Evolutionary conservation across 2,329 filamentous ascomycete genomes (phyloP).

Genomic region (Fusarium denticulatum): DNA sequence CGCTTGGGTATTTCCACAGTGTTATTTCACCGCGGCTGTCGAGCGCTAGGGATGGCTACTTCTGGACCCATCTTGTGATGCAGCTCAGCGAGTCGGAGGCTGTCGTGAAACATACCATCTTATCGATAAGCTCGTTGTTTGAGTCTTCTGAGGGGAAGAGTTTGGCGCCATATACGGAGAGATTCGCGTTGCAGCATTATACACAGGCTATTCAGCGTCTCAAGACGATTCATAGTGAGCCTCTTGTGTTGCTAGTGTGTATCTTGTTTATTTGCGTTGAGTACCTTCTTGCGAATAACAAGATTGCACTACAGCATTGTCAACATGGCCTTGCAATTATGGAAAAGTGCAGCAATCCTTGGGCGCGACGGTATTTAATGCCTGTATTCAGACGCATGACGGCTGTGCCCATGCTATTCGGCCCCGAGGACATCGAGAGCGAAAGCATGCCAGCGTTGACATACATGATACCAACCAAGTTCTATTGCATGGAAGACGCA

Average conservation of each 20-base stretch:
- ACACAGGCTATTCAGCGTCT: slow-evolving; percentile 9
- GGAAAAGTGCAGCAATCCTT: not conserved
- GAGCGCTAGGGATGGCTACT: slow-evolving; percentile 6
- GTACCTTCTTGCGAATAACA: not conserved
- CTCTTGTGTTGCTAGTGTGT: slow-evolving; percentile 1
- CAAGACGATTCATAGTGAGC: not conserved
- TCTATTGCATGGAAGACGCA: not conserved
- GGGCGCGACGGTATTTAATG: not conserved
- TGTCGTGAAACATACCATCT: slow-evolving; percentile 11
- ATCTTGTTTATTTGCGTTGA: slow-evolving; percentile 18
- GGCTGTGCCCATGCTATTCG: slow-evolving; percentile 6
- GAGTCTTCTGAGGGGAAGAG: not conserved
- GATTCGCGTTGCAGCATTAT: slow-evolving; percentile 12
- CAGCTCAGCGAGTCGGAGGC: slow-evolving; percentile 13
- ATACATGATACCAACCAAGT: not conserved
- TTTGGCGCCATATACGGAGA: not conserved
- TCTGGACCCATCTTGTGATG: slow-evolving; percentile 26
- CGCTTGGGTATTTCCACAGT: slow-evolving; percentile 12
- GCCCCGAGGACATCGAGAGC: not conserved
- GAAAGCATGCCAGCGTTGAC: not conserved
- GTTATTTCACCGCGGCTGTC: slow-evolving; percentile 7
- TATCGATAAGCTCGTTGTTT: slow-evolving; percentile 25
- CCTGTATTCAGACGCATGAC: slow-evolving; percentile 13
- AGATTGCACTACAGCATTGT: slow-evolving; percentile 1
- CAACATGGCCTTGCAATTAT: not conserved